Evolutionary conservation across 2,329 filamentous ascomycete genomes (phyloP), one percentile per base, ranked within the genome.

Genomic region (Aspergillus felis): DNA sequence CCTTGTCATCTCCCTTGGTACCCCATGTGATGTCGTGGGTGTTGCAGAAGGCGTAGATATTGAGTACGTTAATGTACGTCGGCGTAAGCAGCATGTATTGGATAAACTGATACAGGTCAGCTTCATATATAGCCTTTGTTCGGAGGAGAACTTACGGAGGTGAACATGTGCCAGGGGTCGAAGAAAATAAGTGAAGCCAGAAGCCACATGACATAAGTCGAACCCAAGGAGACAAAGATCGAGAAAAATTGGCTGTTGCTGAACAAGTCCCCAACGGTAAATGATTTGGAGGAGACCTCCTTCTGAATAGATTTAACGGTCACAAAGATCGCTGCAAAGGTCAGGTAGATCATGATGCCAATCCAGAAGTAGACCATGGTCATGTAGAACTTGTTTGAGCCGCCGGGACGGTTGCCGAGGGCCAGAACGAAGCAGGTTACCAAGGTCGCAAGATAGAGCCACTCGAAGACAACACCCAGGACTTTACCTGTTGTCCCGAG

Each of bases 301-400:
- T 79, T 76, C 61, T 93, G 83, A 10, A 99, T 91, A 12, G 92
- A 91, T 58, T 86, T 86, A 59, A 97, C 92, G 0, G 93, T 92
- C 71, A 99, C 95, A 78, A 90, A 99, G 59, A 99, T 82, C 32
- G 94, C 92, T 5, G 94, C 94, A 74, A 99, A 99, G 74, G 95
- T 88, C 56, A 99, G 83, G 71, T 97, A 96, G 57, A 91, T 81
- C 90, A 99, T 99, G 71, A 99, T 93, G 60, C 90, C 82, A 47
- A 87, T 91, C 95, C 94, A 99, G 81, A 99, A 99, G 75, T 92
- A 88, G n/a, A 97, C 91, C 90, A 97, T 97, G 52, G 90, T 90
- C 81, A 94, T 89, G 77, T 99, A 99, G 63, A 95, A 89, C 71
- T 86, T 91, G 65, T 94, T 95, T 17, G 92, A 96, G 50, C 95